phyloP scores from a whole-genome alignment of 2,329 filamentous ascomycete species.

The Apiospora marii region DNA sequence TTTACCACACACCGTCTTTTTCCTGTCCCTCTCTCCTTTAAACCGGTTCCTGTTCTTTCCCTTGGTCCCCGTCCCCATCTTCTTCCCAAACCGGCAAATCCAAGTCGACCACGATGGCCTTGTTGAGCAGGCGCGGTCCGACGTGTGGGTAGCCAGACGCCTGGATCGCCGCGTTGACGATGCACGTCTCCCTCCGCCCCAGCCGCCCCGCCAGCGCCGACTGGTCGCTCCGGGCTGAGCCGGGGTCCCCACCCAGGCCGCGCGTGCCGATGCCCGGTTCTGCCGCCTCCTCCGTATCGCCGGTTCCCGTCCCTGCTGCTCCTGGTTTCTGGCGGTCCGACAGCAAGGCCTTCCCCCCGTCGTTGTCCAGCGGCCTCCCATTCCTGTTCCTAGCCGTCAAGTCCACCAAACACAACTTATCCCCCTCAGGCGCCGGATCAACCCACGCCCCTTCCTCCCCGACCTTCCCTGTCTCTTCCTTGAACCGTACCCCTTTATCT shows the following conservation, averaged over 20 bases:
- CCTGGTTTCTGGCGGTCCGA: background rate
- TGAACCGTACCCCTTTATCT: slow-evolving; percentile 48
- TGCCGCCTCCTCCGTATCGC: slow-evolving; percentile 27
- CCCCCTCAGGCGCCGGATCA: slow-evolving; percentile 62
- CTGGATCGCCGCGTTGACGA: slow-evolving; percentile 82
- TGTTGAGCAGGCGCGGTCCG: slow-evolving; percentile 72
- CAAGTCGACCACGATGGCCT: slow-evolving; percentile 85
- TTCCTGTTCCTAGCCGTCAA: slow-evolving; percentile 56
- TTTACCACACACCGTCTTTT: slow-evolving; percentile 13
- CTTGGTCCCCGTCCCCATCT: slow-evolving; percentile 20
- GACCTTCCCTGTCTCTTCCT: slow-evolving; percentile 46
- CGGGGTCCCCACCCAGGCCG: slow-evolving; percentile 51
- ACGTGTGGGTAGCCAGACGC: slow-evolving; percentile 70
- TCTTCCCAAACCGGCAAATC: slow-evolving; percentile 68
- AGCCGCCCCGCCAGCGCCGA: slow-evolving; percentile 49
- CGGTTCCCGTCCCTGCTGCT: no score
- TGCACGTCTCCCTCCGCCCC: slow-evolving; percentile 72
- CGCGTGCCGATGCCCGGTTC: slow-evolving; percentile 41
- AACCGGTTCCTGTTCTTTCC: slow-evolving; percentile 9
- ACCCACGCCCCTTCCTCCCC: slow-evolving; percentile 54
- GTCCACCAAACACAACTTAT: slow-evolving; percentile 70
- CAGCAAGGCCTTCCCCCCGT: slow-evolving; percentile 44
- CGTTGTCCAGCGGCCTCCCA: slow-evolving; percentile 53
- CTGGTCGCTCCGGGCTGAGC: slow-evolving; percentile 50
- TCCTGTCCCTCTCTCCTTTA: background rate